Base-by-base conservation (phyloP, 371 early-diverging fungal genomes). In the Lichtheimia ornata region DNA sequence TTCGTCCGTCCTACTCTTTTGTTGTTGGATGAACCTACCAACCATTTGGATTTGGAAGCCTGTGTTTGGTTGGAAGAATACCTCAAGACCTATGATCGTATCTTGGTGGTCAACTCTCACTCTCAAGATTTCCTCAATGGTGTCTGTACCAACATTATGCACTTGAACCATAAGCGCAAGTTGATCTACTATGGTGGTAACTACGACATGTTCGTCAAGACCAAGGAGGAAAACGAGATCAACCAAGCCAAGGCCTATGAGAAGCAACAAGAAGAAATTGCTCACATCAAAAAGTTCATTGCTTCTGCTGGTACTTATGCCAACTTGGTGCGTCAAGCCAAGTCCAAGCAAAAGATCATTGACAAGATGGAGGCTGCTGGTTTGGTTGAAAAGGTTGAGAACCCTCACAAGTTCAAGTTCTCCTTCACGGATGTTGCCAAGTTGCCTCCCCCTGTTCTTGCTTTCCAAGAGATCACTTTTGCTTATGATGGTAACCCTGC, bases 281-380 rank as follows among this genome's bases (percentile, higher is more conserved):
- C 90, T 24, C 96, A 98, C 82, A 95, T 99, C 80, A 96, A 97
- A 75, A 91, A 94, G 83, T 99, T 99, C 81, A 96, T 98, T 75
- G 95, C 97, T 41, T 94, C 97, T 30, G 97, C 97, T 67, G 98
- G 99, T 94, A 97, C 97, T 56, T 98, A 94, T 84, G 94, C 99
- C 69, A 98, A 97, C 83, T 88, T 98, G 87, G 97, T 98, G 55
- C 86, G 94, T 62, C 98, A 97, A 80, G 99, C 97, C 56, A 98
- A 99, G 84, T 94, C 95, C 56, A 95, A 95, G 81, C 97, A 97
- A 70, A 99, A 99, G 94, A 96, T 97, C 68, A 88, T 99, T 50
- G 98, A 99, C 84, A 98, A 98, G 86, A 98, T 99, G 98, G 95
- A 95, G 81, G 97, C 97, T 62, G 97, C 89, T 61, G 98, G 98